Evolutionary conservation across 805 yeast genomes (phyloP).

Genomic region (Phaffomyces thermotolerans): DNA sequence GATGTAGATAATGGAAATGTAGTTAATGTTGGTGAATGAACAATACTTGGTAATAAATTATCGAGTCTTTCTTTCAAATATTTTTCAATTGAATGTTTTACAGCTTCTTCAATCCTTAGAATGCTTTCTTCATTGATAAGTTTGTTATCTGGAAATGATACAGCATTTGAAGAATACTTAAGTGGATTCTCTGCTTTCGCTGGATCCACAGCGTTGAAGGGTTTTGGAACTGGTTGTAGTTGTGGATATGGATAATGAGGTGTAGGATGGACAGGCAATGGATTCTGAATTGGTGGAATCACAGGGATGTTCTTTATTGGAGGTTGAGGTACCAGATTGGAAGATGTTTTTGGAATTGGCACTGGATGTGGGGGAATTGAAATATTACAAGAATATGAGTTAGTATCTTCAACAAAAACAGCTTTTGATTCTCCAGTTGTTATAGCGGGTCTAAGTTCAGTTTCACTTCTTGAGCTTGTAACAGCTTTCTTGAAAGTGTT

Average conservation of each 20-base stretch:
- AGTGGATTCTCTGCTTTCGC: not conserved
- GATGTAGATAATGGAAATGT: not conserved
- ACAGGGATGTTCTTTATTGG: not conserved
- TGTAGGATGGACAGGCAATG: not conserved
- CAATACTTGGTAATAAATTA: conserved; percentile 1
- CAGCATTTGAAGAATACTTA: no score
- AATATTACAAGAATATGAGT: not conserved
- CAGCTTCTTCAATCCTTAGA: not conserved
- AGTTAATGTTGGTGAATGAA: not conserved
- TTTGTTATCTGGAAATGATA: not conserved
- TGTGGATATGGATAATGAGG: not conserved
- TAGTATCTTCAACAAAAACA: not conserved
- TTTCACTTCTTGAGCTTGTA: not conserved
- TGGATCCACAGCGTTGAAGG: no score
- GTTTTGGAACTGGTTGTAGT: not conserved
- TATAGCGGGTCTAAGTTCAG: not conserved
- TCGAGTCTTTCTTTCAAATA: conserved; percentile 6
- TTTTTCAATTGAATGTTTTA: conserved; percentile 3
- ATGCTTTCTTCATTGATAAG: not conserved
- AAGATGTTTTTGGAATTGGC: not conserved
- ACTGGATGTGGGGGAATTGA: not conserved
- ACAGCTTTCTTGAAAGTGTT: not conserved
- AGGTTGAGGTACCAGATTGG: not conserved
- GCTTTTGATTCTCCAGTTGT: not conserved
- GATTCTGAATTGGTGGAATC: not conserved